phyloP scores from a whole-genome alignment of 2,329 filamentous ascomycete genomes.

The Aspergillus transmontanensis region DNA sequence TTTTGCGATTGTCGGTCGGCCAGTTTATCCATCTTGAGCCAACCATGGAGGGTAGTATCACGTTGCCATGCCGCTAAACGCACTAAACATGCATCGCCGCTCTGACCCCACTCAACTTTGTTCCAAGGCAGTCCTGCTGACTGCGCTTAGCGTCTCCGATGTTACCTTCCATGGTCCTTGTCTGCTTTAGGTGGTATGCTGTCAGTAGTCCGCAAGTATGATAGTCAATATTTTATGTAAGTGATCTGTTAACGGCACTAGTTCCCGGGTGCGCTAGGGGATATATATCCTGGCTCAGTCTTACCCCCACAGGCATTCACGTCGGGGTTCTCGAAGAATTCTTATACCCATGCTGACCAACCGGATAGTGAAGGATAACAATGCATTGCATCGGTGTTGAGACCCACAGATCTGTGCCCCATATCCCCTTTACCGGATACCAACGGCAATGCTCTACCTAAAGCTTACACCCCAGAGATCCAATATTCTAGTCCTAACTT shows the following conservation, averaged over 20 bases:
- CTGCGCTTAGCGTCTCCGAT: background rate
- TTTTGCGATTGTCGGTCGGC: background rate
- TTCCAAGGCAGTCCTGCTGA: background rate
- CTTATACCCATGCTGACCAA: background rate
- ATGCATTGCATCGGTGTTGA: background rate
- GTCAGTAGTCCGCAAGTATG: too few relatives aligned
- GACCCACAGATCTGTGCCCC: background rate
- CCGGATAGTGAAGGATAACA: background rate
- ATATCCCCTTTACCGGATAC: background rate
- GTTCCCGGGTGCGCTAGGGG: background rate
- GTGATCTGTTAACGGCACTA: too few relatives aligned
- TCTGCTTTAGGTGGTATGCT: background rate
- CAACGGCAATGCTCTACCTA: background rate
- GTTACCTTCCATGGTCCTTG: background rate
- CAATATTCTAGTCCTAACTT: background rate
- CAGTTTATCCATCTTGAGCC: background rate
- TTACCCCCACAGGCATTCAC: background rate
- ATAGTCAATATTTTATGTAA: too few relatives aligned
- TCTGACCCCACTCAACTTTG: background rate
- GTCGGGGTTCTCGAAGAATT: background rate
- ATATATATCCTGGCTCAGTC: background rate
- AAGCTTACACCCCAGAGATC: background rate
- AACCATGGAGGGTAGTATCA: background rate
- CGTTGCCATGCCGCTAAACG: background rate
- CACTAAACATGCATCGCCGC: background rate